Evolutionary conservation across 164 flowering plant species (phyloP).

Genomic region (Houttuynia cordata): DNA sequence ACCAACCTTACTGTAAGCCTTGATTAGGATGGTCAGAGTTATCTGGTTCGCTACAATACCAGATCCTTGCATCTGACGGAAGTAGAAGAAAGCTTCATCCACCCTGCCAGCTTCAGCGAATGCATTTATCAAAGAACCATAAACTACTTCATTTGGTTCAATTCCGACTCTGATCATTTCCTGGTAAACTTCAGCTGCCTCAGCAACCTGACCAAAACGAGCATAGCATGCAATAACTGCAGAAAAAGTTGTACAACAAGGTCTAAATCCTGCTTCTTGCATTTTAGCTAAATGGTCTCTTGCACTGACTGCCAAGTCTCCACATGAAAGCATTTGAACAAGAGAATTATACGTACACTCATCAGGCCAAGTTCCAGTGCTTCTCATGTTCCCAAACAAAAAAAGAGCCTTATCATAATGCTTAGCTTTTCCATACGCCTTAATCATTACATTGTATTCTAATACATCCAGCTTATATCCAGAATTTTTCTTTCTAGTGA

Average conservation of each 20-base stretch:
- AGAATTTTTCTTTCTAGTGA: constrained; percentile 32
- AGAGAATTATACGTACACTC: constrained; percentile 81
- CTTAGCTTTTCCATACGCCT: constrained; percentile 75
- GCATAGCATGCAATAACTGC: constrained; percentile 58
- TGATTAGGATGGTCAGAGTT: constrained; percentile 64
- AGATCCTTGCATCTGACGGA: constrained; percentile 46
- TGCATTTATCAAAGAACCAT: constrained; percentile 73
- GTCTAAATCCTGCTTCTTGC: constrained; percentile 59
- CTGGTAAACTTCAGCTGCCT: constrained; percentile 49
- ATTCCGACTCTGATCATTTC: constrained; percentile 54
- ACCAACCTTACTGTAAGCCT: constrained; percentile 70
- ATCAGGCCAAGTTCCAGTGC: constrained; percentile 83
- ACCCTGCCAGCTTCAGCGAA: constrained; percentile 59
- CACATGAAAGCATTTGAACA: constrained; percentile 71
- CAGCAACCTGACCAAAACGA: constrained; percentile 41
- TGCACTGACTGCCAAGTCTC: constrained; percentile 48
- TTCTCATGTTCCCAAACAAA: constrained; percentile 64
- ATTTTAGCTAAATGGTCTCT: constrained; percentile 51
- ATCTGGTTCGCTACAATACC: constrained; percentile 59
- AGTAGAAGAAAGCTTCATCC: constrained; percentile 66
- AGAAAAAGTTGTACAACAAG: constrained; percentile 56
- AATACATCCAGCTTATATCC: constrained; percentile 36
- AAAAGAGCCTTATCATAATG: constrained; percentile 70
- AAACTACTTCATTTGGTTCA: constrained; percentile 75
- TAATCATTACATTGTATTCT: constrained; percentile 85